phyloP scores from a whole-genome alignment of 805 yeast genomes.

The Teunomyces barrocoloradensis region DNA sequence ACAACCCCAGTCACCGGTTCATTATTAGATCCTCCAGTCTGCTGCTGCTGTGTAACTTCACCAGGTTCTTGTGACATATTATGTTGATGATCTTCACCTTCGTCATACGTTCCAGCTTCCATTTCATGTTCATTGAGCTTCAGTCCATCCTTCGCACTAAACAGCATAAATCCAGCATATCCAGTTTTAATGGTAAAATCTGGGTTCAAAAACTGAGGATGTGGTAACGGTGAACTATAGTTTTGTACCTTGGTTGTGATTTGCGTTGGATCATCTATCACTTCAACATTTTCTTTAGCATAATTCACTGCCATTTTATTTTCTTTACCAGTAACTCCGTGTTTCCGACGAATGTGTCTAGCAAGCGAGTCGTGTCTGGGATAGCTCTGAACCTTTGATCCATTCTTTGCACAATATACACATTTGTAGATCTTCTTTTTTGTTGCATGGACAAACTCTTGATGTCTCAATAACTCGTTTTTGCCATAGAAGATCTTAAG shows the following conservation, averaged over 20 bases:
- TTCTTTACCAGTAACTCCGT: slow-evolving; percentile 44
- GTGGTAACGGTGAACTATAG: slow-evolving; percentile 25
- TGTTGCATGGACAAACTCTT: slow-evolving; percentile 47
- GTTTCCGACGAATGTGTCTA: slow-evolving; percentile 43
- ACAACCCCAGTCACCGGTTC: background rate
- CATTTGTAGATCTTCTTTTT: slow-evolving; percentile 41
- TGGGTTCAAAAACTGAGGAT: slow-evolving; percentile 27
- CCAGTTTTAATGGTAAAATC: slow-evolving; percentile 29
- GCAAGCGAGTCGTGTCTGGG: slow-evolving; percentile 46
- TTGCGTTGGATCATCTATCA: slow-evolving; percentile 30
- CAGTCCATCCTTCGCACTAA: slow-evolving; percentile 15
- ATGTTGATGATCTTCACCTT: background rate
- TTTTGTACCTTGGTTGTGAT: slow-evolving; percentile 7
- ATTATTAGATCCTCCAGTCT: background rate
- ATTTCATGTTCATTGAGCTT: background rate
- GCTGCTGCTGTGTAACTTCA: background rate
- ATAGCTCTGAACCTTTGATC: slow-evolving; percentile 37
- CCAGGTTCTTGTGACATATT: background rate
- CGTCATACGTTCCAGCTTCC: background rate
- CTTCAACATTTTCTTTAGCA: slow-evolving; percentile 42
- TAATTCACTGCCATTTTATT: slow-evolving; percentile 44
- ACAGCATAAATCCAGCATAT: slow-evolving; percentile 30
- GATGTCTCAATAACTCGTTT: slow-evolving; percentile 42
- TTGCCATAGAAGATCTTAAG: slow-evolving; percentile 43
- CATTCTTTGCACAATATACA: slow-evolving; percentile 35